These are phyloP conservation scores for Amanita muscaria DNA, from an alignment of 768 basidiomycete species.

Conservation along the genomic window DNA sequence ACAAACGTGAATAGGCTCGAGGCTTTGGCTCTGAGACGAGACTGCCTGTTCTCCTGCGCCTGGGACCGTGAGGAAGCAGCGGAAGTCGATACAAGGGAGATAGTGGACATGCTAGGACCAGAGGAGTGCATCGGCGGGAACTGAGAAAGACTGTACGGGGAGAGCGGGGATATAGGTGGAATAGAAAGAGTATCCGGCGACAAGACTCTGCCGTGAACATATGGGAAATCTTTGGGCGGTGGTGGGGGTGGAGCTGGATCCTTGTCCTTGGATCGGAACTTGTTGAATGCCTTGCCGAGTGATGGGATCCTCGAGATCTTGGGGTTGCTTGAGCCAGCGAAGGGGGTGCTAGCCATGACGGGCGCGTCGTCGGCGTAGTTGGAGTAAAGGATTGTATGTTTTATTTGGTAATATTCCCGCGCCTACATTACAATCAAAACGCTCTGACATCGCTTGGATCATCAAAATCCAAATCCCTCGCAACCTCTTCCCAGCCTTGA, in stretches of 20 bases:
- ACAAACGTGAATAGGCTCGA: slow-evolving; percentile 36
- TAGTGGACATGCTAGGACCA: slow-evolving; percentile 24
- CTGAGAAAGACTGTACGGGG: slow-evolving; percentile 27
- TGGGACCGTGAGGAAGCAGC: slow-evolving; percentile 21
- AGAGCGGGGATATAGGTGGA: slow-evolving; percentile 33
- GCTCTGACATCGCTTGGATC: background rate
- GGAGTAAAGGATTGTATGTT: too few relatives aligned
- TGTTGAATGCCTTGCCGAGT: slow-evolving; percentile 23
- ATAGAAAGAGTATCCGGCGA: slow-evolving; percentile 32
- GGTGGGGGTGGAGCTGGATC: slow-evolving; percentile 40
- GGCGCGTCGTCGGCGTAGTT: too few relatives aligned
- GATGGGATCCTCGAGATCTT: too few relatives aligned
- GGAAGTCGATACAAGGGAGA: slow-evolving; percentile 31
- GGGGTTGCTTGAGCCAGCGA: too few relatives aligned
- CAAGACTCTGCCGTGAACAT: slow-evolving; percentile 39
- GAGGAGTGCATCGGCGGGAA: slow-evolving; percentile 25
- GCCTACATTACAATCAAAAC: background rate
- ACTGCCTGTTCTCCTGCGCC: slow-evolving; percentile 10
- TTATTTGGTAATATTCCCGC: too few relatives aligned
- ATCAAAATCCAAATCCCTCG: background rate
- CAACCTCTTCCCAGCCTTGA: background rate
- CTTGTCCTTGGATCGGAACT: slow-evolving; percentile 20
- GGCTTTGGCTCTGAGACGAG: slow-evolving; percentile 23
- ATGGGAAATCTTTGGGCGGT: slow-evolving; percentile 57
- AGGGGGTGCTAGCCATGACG: too few relatives aligned